Conservation (phyloP, 2,329 filamentous ascomycete species). For the Orbilia ellipsospora region DNA sequence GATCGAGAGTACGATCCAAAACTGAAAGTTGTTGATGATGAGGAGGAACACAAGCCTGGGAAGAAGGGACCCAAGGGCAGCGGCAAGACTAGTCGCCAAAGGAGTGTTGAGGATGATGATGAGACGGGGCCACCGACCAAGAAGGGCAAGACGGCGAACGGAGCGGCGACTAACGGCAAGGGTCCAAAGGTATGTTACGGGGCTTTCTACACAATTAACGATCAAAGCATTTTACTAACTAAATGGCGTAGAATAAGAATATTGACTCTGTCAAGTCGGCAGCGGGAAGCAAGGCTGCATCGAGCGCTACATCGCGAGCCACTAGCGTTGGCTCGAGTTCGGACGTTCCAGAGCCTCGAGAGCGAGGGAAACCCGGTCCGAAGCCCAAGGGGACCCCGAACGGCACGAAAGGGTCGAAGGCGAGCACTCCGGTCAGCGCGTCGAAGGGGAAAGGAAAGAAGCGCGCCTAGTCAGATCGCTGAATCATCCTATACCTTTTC, state of each 20-base stretch:
- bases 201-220: not conserved
- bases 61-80: slow-evolving; percentile 70
- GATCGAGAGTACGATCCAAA: slow-evolving; percentile 90
- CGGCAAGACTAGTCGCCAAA: slow-evolving; percentile 72
- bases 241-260: slow-evolving; percentile 79
- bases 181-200: slow-evolving; percentile 58
- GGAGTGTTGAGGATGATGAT: slow-evolving; percentile 76
- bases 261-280: slow-evolving; percentile 84
- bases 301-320: slow-evolving; percentile 81
- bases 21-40: slow-evolving; percentile 67
- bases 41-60: slow-evolving; percentile 64
- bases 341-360: slow-evolving; percentile 65
- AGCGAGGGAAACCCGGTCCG: slow-evolving; percentile 46
- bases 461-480: slow-evolving; percentile 12
- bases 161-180: slow-evolving; percentile 56
- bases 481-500: not conserved
- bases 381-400: slow-evolving; percentile 47
- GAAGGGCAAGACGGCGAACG: slow-evolving; percentile 75
- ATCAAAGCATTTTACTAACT: not conserved
- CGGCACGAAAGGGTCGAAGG: slow-evolving; percentile 49
- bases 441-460: slow-evolving; percentile 53
- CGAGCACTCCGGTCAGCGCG: slow-evolving; percentile 38
- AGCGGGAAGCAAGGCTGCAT: slow-evolving; percentile 77
- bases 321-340: slow-evolving; percentile 83
- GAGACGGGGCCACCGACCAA: slow-evolving; percentile 86